Evolutionary conservation across 441 rosid species (phyloP).

Genomic region (Euphorbia schlechtendalii): DNA sequence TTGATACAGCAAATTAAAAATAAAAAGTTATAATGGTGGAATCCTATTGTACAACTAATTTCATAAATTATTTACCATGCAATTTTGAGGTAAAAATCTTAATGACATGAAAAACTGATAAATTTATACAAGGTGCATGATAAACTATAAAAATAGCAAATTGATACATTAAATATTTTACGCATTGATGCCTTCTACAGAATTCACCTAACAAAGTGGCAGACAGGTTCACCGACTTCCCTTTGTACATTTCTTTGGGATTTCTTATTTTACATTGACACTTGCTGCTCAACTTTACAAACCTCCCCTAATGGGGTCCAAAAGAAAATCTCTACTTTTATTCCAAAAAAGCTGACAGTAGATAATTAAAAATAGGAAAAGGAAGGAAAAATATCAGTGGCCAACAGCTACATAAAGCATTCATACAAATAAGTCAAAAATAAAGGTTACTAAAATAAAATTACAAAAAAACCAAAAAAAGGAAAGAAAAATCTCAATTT

Average conservation of each 20-base stretch:
- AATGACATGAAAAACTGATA: too few species aligned
- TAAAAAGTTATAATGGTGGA: too few species aligned
- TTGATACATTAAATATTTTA: constrained; percentile 2
- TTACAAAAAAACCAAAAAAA: too few species aligned
- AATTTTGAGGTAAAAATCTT: too few species aligned
- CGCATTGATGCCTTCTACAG: neutral
- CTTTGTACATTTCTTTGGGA: neutral
- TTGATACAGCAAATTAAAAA: too few species aligned
- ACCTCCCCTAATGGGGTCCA: neutral
- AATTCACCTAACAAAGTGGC: constrained; percentile 6
- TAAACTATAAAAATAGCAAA: neutral
- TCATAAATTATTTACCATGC: too few species aligned
- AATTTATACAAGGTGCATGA: too few species aligned
- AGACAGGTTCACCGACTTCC: constrained; percentile 10
- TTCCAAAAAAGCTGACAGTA: neutral
- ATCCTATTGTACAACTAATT: too few species aligned
- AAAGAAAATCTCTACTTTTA: neutral
- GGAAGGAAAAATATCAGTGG: neutral
- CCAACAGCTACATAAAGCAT: neutral
- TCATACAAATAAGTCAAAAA: neutral
- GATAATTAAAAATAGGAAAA: neutral
- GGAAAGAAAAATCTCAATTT: neutral
- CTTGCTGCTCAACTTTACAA: too few species aligned
- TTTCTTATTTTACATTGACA: neutral
- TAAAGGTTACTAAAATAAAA: too few species aligned